These are phyloP conservation scores for Pseudopyricularia cyperi DNA, from an alignment of 2,329 filamentous ascomycete genomes.

Conservation along the genomic window DNA sequence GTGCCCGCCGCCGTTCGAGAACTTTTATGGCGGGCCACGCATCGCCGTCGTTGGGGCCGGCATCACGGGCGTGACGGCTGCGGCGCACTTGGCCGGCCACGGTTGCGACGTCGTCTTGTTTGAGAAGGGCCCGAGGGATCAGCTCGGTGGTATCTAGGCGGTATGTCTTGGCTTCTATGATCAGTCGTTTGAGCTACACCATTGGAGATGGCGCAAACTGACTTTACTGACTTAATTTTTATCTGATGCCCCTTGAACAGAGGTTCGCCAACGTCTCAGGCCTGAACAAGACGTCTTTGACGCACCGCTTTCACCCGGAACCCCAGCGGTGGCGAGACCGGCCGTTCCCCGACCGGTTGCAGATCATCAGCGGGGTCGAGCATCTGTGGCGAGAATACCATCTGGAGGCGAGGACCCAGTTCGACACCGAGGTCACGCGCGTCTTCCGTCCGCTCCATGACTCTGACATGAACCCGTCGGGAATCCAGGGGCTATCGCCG, in stretches of 20 bases:
- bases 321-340: constrained; percentile 52
- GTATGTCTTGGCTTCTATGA: constrained; percentile 33
- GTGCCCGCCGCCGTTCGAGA: neutral
- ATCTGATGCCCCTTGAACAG: too few relatives aligned
- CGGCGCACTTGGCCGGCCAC: constrained; percentile 21
- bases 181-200: too few relatives aligned
- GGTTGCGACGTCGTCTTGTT: constrained; percentile 23
- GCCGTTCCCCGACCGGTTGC: constrained; percentile 64
- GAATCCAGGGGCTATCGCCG: neutral
- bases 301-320: constrained; percentile 72
- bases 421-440: constrained; percentile 55
- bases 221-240: too few relatives aligned
- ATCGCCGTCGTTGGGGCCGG: constrained; percentile 27
- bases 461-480: neutral
- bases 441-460: constrained; percentile 36
- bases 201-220: too few relatives aligned
- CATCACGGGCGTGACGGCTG: constrained; percentile 23
- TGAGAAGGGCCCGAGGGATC: constrained; percentile 44
- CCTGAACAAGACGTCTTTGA: constrained; percentile 18
- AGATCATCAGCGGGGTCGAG: constrained; percentile 63
- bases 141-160: constrained; percentile 72
- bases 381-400: constrained; percentile 64
- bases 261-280: neutral
- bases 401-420: constrained; percentile 56
- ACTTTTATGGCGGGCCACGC: neutral